Conservation (phyloP, 140 eudicot genomes). For the Anethum foeniculum region DNA sequence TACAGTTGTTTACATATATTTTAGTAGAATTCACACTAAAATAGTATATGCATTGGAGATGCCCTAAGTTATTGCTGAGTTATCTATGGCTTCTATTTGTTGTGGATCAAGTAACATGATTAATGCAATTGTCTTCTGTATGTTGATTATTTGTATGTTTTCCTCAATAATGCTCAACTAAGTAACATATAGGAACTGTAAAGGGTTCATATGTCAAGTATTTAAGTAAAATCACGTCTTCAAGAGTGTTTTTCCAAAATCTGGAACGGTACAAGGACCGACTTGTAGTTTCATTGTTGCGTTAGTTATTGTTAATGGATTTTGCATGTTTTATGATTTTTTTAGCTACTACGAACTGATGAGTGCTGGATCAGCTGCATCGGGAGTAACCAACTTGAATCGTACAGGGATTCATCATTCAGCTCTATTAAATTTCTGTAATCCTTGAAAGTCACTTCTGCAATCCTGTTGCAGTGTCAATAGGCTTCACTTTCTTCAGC, state of each 20-base stretch:
- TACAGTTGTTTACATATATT: too few relatives aligned
- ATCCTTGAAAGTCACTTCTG: constrained; percentile 60
- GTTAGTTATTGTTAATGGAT: neutral
- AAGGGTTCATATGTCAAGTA: too few relatives aligned
- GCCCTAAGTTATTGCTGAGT: too few relatives aligned
- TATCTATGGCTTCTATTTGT: too few relatives aligned
- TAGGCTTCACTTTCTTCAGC: constrained; percentile 66
- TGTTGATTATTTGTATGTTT: too few relatives aligned
- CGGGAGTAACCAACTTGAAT: constrained; percentile 73
- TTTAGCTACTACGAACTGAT: constrained; percentile 61
- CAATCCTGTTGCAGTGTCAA: constrained; percentile 59
- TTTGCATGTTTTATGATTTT: neutral
- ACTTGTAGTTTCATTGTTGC: neutral
- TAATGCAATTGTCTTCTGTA: too few relatives aligned
- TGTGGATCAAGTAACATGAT: too few relatives aligned
- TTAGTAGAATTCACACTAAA: too few relatives aligned
- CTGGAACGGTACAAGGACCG: neutral
- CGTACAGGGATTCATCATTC: constrained; percentile 78
- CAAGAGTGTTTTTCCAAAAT: neutral
- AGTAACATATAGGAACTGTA: too few relatives aligned
- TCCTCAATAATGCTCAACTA: too few relatives aligned
- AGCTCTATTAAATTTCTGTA: constrained; percentile 82
- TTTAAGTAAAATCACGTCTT: neutral
- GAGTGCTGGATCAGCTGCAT: constrained; percentile 95
- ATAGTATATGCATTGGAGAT: too few relatives aligned